Evolutionary conservation across 345 rosid species (phyloP).

Genomic region (Citrus australasica): DNA sequence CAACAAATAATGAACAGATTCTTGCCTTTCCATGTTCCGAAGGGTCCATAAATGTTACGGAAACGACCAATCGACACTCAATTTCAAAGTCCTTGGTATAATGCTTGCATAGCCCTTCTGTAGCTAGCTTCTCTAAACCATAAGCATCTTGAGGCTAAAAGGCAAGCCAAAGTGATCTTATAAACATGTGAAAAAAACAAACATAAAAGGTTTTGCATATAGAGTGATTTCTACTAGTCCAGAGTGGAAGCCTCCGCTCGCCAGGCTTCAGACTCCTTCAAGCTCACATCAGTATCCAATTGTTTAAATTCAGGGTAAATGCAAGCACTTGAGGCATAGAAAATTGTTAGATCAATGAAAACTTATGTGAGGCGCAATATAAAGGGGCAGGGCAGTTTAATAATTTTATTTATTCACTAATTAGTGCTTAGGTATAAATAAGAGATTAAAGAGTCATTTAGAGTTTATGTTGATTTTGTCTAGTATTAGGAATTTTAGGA

Average conservation of each 20-base stretch:
- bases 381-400: no score
- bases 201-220: background rate
- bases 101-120: slow-evolving; percentile 95
- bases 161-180: background rate
- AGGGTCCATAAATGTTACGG: slow-evolving; percentile 96
- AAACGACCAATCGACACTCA: slow-evolving; percentile 93
- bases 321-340: slow-evolving; percentile 97
- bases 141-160: slow-evolving; percentile 98
- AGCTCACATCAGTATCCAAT: slow-evolving; percentile 92
- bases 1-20: background rate
- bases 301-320: slow-evolving; percentile 96
- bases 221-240: background rate
- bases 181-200: background rate
- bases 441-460: no score
- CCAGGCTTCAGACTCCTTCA: slow-evolving; percentile 99
- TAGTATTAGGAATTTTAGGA: no score
- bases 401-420: no score
- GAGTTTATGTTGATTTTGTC: rapidly evolving
- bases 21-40: slow-evolving; percentile 96
- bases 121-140: slow-evolving; percentile 96
- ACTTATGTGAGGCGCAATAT: rapidly evolving
- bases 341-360: background rate
- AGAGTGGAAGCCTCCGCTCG: slow-evolving; percentile 70
- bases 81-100: slow-evolving; percentile 90
- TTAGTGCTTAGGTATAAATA: no score